Conservation (phyloP, 306 rosid species). For the Gastrolobium bilobum region DNA sequence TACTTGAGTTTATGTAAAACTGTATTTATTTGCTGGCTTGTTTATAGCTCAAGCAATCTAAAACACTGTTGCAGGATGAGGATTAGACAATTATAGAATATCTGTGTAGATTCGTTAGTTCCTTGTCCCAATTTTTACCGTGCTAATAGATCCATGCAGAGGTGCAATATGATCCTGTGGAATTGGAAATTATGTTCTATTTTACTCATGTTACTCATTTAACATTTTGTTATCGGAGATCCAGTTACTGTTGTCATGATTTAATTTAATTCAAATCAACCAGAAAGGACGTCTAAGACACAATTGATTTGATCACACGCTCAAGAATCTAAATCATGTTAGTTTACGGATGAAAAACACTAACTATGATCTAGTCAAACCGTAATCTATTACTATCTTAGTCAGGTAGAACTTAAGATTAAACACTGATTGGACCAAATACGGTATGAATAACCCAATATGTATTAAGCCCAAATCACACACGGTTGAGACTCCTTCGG, state of each 20-base stretch:
- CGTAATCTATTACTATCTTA: not conserved
- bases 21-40: not conserved
- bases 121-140: not conserved
- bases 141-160: not conserved
- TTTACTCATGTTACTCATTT: too few relatives aligned
- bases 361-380: not conserved
- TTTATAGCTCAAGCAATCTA: not conserved
- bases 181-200: not conserved
- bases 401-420: not conserved
- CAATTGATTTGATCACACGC: not conserved
- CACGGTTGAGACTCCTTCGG: too few relatives aligned
- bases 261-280: not conserved
- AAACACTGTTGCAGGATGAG: not conserved
- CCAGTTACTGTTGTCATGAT: not conserved
- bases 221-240: too few relatives aligned
- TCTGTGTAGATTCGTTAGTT: not conserved
- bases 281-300: not conserved
- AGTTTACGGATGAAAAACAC: not conserved
- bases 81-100: not conserved
- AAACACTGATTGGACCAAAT: too few relatives aligned
- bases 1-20: not conserved
- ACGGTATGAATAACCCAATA: too few relatives aligned
- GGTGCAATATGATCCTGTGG: not conserved
- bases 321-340: not conserved
- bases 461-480: too few relatives aligned